A percentile compares a stretch with the other conserved stretches of the same genome.
Evolutionary conservation across 345 rosid species (phyloP).

Genomic region (Murraya paniculata): DNA sequence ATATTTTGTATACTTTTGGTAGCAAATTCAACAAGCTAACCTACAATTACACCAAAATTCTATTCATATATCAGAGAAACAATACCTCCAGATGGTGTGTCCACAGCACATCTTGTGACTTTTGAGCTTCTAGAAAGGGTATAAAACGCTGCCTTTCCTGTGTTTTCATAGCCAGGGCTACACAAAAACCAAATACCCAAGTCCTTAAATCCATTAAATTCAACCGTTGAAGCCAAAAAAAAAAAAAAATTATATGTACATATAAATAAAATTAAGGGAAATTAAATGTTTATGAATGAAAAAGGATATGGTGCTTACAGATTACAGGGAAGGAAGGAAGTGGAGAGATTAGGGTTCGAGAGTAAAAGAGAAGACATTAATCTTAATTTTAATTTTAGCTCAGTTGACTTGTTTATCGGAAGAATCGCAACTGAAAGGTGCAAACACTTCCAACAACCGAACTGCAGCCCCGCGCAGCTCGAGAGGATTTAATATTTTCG

Average conservation of each 20-base stretch:
- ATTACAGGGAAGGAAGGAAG: slow-evolving; percentile 43
- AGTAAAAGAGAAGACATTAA: slow-evolving; percentile 58
- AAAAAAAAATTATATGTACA: neutral
- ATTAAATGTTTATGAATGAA: neutral
- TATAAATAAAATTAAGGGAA: neutral
- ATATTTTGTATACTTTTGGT: neutral
- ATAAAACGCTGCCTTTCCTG: slow-evolving; percentile 18
- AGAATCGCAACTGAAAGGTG: neutral
- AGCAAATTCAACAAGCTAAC: neutral
- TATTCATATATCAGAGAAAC: neutral
- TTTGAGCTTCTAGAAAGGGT: slow-evolving; percentile 32
- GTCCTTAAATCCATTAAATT: neutral
- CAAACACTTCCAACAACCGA: neutral
- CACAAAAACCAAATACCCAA: slow-evolving; percentile 4
- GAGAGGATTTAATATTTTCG: neutral
- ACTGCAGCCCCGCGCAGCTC: neutral
- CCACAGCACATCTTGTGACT: slow-evolving; percentile 50
- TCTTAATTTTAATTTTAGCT: neutral
- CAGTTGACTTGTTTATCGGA: neutral
- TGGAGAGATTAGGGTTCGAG: slow-evolving; percentile 45
- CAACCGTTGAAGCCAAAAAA: neutral
- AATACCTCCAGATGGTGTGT: slow-evolving; percentile 72
- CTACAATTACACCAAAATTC: neutral
- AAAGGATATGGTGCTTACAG: slow-evolving; percentile 32
- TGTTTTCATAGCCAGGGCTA: slow-evolving; percentile 28